Percentiles rank a stretch among this genome's conserved stretches.
Evolutionary conservation across 768 basidiomycete genomes (phyloP).

Genomic region (Kwoniella dendrophila): DNA sequence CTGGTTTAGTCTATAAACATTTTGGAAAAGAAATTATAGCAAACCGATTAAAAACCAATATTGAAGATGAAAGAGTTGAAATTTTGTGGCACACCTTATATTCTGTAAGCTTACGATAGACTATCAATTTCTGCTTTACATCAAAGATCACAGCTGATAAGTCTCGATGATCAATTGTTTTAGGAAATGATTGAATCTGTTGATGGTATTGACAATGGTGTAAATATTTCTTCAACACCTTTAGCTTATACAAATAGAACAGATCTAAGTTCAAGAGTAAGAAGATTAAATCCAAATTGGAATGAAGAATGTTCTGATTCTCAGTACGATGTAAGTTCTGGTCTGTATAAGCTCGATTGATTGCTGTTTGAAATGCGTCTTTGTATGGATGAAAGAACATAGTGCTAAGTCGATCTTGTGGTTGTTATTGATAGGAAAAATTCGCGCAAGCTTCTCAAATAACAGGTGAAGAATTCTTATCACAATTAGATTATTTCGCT

Average conservation of each 20-base stretch:
- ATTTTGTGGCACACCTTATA: constrained; percentile 87
- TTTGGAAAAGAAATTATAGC: constrained; percentile 86
- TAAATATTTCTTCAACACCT: constrained; percentile 72
- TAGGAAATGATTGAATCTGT: constrained; percentile 93
- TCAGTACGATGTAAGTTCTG: constrained; percentile 68
- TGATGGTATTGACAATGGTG: constrained; percentile 84
- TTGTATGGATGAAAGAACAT: no score
- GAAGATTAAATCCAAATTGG: constrained; percentile 86
- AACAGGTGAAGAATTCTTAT: constrained; percentile 81
- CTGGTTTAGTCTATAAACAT: constrained; percentile 97
- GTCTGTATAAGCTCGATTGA: no score
- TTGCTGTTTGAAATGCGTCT: no score
- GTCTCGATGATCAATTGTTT: constrained; percentile 17
- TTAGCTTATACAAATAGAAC: constrained; percentile 72
- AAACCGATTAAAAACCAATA: constrained; percentile 61
- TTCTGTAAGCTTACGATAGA: constrained; percentile 60
- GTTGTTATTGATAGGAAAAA: constrained; percentile 61
- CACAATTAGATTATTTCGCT: constrained; percentile 75
- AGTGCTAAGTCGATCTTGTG: no score
- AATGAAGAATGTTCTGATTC: constrained; percentile 73
- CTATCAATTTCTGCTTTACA: background rate
- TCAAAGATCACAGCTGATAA: background rate
- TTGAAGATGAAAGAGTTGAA: constrained; percentile 67
- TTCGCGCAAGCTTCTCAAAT: constrained; percentile 80
- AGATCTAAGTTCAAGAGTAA: constrained; percentile 81